Conservation (phyloP, 192 early-diverging fungal species). For the Kickxella alabastrina region DNA sequence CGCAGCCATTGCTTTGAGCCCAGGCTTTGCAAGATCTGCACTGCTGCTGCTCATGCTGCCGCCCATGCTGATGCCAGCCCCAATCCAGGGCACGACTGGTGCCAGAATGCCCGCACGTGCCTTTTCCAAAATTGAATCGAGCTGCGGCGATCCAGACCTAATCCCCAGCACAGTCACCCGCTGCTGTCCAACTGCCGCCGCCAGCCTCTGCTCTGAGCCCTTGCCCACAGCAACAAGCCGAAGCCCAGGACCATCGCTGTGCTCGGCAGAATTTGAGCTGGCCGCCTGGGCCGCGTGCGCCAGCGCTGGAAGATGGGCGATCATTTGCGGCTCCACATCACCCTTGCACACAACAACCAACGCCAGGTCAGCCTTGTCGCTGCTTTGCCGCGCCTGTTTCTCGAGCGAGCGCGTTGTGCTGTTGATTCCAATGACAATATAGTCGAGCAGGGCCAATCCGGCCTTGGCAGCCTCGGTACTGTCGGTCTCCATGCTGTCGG, state of each 20-base stretch:
- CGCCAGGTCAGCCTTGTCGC: constrained; percentile 6
- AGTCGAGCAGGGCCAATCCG: constrained; percentile 12
- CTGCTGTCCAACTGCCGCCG: constrained; percentile 21
- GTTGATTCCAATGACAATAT: constrained; percentile 41
- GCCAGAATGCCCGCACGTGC: constrained; percentile 7
- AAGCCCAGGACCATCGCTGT: constrained; percentile 8
- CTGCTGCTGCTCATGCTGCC: constrained; percentile 1
- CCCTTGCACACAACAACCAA: constrained; percentile 39
- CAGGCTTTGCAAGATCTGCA: no score
- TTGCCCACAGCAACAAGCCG: constrained; percentile 29
- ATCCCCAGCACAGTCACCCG: constrained; percentile 40
- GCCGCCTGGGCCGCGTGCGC: constrained; percentile 25
- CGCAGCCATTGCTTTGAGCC: constrained; percentile 21
- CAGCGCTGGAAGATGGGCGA: constrained; percentile 36
- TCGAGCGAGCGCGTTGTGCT: constrained; percentile 38
- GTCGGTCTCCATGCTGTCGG: background rate
- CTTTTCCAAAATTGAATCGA: constrained; percentile 27
- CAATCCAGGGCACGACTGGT: constrained; percentile 39
- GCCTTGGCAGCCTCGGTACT: background rate
- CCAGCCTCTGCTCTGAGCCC: constrained; percentile 26
- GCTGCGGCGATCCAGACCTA: constrained; percentile 15
- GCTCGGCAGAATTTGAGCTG: background rate
- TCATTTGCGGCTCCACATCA: constrained; percentile 38
- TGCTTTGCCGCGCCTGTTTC: constrained; percentile 13
- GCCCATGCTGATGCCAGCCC: background rate